Conservation (phyloP, 306 rosid genomes). For the Fragaria vesca region DNA sequence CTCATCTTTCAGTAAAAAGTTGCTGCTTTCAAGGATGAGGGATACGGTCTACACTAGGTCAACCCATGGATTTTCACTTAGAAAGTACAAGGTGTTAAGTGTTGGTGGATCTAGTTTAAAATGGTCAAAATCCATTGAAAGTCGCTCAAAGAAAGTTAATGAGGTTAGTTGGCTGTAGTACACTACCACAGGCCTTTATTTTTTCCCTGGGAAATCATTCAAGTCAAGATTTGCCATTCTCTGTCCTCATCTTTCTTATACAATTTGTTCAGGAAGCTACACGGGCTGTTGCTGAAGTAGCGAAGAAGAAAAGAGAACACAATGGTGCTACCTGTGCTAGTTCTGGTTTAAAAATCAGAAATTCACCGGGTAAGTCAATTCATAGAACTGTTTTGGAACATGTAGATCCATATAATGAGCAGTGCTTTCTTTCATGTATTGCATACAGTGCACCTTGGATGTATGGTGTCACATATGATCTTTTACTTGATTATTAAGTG, state of each 20-base stretch:
- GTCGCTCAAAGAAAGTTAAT: slow-evolving; percentile 74
- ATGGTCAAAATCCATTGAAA: slow-evolving; percentile 99
- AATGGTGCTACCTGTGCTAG: slow-evolving; percentile 42
- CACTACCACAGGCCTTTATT: not conserved
- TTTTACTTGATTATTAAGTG: slow-evolving; percentile 27
- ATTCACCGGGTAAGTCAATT: slow-evolving; percentile 53
- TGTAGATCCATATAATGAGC: slow-evolving; percentile 8
- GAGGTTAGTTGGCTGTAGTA: slow-evolving; percentile 69
- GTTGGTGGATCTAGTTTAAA: slow-evolving; percentile 94
- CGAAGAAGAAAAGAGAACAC: slow-evolving; percentile 82
- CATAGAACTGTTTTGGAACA: slow-evolving; percentile 16
- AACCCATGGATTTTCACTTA: slow-evolving; percentile 78
- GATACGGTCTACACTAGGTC: slow-evolving; percentile 88
- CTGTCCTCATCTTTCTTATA: slow-evolving; percentile 22
- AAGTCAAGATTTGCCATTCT: slow-evolving; percentile 15
- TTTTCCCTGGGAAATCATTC: slow-evolving; percentile 9
- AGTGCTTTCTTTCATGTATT: not conserved
- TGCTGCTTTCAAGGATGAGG: slow-evolving; percentile 80
- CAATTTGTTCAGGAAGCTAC: slow-evolving; percentile 76
- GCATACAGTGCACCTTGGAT: slow-evolving; percentile 11
- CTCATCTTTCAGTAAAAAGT: slow-evolving; percentile 60
- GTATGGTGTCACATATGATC: not conserved
- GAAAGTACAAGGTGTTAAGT: slow-evolving; percentile 89
- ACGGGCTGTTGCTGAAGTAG: slow-evolving; percentile 90
- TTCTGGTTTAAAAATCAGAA: slow-evolving; percentile 57